Percentiles rank a stretch among this genome's conserved stretches.
Conservation (phyloP, 495 filamentous ascomycete species). For the Cudoniella acicularis region DNA sequence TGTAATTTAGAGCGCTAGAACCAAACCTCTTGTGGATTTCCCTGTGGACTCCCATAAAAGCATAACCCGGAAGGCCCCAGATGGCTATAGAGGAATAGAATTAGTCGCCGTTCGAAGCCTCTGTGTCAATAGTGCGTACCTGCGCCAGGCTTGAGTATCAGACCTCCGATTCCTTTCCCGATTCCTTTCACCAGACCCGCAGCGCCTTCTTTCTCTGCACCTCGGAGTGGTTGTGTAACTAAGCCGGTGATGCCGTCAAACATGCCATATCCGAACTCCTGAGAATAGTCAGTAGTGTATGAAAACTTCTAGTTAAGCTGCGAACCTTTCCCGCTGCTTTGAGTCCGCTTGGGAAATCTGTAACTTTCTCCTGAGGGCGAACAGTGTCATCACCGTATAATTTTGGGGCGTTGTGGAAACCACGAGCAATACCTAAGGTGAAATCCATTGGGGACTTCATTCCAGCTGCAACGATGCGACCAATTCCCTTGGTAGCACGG, state of each 20-base stretch:
- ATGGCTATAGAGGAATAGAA: slow-evolving; percentile 32
- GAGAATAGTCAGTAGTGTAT: slow-evolving; percentile 2
- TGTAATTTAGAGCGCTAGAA: slow-evolving; percentile 62
- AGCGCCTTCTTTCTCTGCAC: slow-evolving; percentile 63
- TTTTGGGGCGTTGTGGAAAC: slow-evolving; percentile 81
- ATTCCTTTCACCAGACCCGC: slow-evolving; percentile 71
- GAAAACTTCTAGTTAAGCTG: not conserved
- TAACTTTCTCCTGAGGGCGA: slow-evolving; percentile 64
- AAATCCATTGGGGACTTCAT: slow-evolving; percentile 78
- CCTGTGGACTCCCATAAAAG: slow-evolving; percentile 71
- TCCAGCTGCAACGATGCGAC: slow-evolving; percentile 65
- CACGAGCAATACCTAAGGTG: slow-evolving; percentile 70
- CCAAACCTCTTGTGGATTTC: slow-evolving; percentile 63
- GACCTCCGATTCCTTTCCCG: slow-evolving; percentile 69
- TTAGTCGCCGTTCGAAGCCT: not conserved
- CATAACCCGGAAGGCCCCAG: slow-evolving; percentile 67
- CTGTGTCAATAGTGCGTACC: slow-evolving; percentile 39
- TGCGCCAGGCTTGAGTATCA: slow-evolving; percentile 66
- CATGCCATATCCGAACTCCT: slow-evolving; percentile 63
- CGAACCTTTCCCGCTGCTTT: slow-evolving; percentile 55
- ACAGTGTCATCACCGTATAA: slow-evolving; percentile 77
- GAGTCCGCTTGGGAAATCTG: slow-evolving; percentile 62
- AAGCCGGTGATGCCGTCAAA: slow-evolving; percentile 72
- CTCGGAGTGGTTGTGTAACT: slow-evolving; percentile 63
- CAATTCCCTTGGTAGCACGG: slow-evolving; percentile 58